Base-by-base conservation (phyloP, 495 filamentous ascomycete species). In the Zalerion maritima region DNA sequence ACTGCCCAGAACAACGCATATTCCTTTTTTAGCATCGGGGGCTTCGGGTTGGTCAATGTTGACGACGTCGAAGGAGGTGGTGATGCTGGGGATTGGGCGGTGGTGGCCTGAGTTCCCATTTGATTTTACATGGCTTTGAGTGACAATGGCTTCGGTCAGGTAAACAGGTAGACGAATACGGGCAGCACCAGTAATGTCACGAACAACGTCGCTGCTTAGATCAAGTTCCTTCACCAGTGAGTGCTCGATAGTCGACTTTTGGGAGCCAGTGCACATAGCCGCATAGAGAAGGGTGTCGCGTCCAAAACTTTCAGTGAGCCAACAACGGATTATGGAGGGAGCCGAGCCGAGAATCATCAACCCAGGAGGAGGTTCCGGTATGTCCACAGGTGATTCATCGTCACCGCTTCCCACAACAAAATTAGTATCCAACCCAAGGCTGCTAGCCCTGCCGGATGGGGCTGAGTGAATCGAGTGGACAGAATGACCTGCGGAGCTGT, bases 281-380 rank as follows among this genome's bases (percentile, higher is more conserved):
- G 89, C 89, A 41, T 96, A 96, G 4, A 94, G 66, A 4, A 94
- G 65, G 6, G 82, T 71, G 32, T 78, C 74, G 38, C 87, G 83
- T 0, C 85, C 86, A 46, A 85, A 94, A 38, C 78, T 74, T 3
- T 71, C 75, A 5, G 75, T 79, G 31, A 96, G 60, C 87, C 91
- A 96, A 58, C 89, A 97, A 28, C 89, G 79, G 25, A 97, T 83
- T 40, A 97, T 92, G 15, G 81, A 79, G 14, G 89, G 89, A 6
- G 86, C 81, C 8, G 86, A 73, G 3, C 83, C 86, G 13, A 93
- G 58, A 29, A 87, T 60, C 40, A 83, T 81, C 18, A 92, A 61
- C 1, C 78, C 81, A 21, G 84, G 82, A 6, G 84, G 78, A 9
- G 85, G 79, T n/a, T 66, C 75, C 36, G 62, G 74, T 24, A 65